A percentile compares a stretch with the other conserved stretches of the same genome.
These are phyloP conservation scores for Venturia oleaginea DNA, from an alignment of 2,329 filamentous ascomycete species.

Conservation along the genomic window DNA sequence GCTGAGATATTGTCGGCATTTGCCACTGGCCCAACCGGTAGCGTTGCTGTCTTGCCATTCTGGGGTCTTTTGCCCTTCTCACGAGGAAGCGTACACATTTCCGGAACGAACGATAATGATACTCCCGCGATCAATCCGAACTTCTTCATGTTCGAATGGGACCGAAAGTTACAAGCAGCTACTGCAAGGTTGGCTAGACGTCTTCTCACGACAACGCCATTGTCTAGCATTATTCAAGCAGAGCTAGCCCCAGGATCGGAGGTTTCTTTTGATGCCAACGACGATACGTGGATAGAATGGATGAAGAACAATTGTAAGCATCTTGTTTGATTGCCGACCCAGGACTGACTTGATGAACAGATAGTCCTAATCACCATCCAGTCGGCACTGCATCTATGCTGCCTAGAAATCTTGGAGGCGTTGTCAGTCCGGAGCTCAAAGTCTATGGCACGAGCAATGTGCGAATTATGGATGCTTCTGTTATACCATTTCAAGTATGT, in stretches of 20 bases:
- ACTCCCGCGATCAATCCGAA: slow-evolving; percentile 8
- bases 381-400: slow-evolving; percentile 24
- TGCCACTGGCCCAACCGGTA: neutral
- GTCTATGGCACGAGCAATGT: slow-evolving; percentile 29
- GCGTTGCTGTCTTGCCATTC: neutral
- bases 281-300: no score
- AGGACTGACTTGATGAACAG: no score
- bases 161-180: no score
- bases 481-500: slow-evolving; percentile 18
- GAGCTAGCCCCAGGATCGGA: no score
- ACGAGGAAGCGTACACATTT: slow-evolving; percentile 24
- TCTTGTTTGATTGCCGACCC: no score
- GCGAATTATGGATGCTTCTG: slow-evolving; percentile 29
- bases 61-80: slow-evolving; percentile 23
- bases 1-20: neutral
- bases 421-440: slow-evolving; percentile 3
- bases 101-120: neutral
- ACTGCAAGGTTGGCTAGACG: no score
- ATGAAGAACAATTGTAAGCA: no score
- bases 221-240: no score
- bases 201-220: no score
- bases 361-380: slow-evolving; percentile 19
- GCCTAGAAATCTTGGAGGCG: slow-evolving; percentile 20
- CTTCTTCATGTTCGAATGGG: slow-evolving; percentile 1
- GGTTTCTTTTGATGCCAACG: no score